Evolutionary conservation across 176 grass and related monocot genomes (phyloP), one percentile per base, ranked within the genome.

Genomic region (Metroxylon sagu): DNA sequence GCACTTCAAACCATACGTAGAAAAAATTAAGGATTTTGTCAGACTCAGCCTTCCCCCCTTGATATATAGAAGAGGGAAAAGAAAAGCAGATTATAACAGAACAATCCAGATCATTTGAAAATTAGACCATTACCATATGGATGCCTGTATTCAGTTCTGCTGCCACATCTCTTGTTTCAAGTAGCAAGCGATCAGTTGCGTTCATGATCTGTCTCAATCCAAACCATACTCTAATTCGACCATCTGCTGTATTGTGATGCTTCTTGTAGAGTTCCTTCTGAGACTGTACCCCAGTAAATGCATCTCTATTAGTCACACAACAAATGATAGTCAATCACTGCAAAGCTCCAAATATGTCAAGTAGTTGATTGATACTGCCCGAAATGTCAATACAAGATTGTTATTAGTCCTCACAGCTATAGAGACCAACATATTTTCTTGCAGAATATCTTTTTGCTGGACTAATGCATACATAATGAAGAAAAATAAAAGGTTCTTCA

Each of bases 151-250:
- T 90, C 30, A 95, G 75, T 71, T 84, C 76, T 30, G 87, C 67
- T 21, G 86, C 77, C 15, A 64, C 70, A 82, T 95, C 86, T 79
- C 86, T 86, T 81, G 91, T 95, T 82, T 90, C 61, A 70, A 89
- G 76, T 50, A 95, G 61, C 61, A 95, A 84, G 52, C 43, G 60
- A 71, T 95, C 77, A 17, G 80, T 95, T 25, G 80, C 82, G 68
- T 95, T 95, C 91, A 95, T 90, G 62, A 95, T 90, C 75, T 95
- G 91, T 61, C 91, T 90, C 67, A 95, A 67, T 26, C 91, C 91
- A 76, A 95, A 95, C 91, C 91, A 95, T 75, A 95, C 79, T 77
- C 80, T 86, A 26, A 95, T 95, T 30, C 83, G 75, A 8, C 86
- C 91, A 71, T 96, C 71, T 29, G 86, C 86, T 82, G 86, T 90